Evolutionary conservation across 768 basidiomycete genomes (phyloP).

Genomic region (Rhizopogon rudus): DNA sequence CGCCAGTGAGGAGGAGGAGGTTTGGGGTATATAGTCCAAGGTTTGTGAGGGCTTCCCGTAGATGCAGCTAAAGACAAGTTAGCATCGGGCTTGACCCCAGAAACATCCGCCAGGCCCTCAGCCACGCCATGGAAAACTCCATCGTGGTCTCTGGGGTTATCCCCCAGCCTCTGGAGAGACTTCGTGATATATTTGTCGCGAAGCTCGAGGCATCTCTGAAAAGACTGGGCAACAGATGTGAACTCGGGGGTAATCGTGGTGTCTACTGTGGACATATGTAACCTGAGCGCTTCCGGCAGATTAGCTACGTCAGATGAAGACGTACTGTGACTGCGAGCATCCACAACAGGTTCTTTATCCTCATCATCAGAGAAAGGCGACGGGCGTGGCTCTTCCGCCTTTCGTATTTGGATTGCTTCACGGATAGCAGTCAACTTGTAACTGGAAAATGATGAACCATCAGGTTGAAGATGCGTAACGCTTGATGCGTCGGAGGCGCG

Average conservation of each 20-base stretch:
- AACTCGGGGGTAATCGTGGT: conserved; percentile 37
- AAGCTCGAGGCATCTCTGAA: conserved; percentile 82
- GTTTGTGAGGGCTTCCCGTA: conserved; percentile 32
- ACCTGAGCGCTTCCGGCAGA: not conserved
- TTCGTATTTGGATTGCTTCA: conserved; percentile 19
- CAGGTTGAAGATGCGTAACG: conserved; percentile 5
- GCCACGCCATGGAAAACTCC: conserved; percentile 65
- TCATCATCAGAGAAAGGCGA: conserved; percentile 30
- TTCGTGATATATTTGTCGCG: conserved; percentile 93
- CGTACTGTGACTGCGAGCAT: conserved; percentile 29
- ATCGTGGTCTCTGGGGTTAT: conserved; percentile 92
- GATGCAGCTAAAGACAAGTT: conserved; percentile 26
- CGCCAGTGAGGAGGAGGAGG: conserved; percentile 98
- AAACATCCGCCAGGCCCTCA: conserved; percentile 57
- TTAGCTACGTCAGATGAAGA: not conserved
- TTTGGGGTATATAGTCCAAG: conserved; percentile 88
- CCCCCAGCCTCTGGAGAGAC: conserved; percentile 89
- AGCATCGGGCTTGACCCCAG: conserved; percentile 62
- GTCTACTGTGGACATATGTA: conserved; percentile 3
- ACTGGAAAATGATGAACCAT: conserved; percentile 29
- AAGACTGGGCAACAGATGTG: conserved; percentile 56
- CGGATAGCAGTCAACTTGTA: conserved; percentile 34
- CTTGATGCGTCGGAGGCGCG: conserved; percentile 49
- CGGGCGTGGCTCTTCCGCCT: conserved; percentile 6
- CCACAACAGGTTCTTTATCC: conserved; percentile 26